Evolutionary conservation across 495 filamentous ascomycete species (phyloP), one percentile per base, ranked within the genome.

Genomic region (Gamarada debralockiae): DNA sequence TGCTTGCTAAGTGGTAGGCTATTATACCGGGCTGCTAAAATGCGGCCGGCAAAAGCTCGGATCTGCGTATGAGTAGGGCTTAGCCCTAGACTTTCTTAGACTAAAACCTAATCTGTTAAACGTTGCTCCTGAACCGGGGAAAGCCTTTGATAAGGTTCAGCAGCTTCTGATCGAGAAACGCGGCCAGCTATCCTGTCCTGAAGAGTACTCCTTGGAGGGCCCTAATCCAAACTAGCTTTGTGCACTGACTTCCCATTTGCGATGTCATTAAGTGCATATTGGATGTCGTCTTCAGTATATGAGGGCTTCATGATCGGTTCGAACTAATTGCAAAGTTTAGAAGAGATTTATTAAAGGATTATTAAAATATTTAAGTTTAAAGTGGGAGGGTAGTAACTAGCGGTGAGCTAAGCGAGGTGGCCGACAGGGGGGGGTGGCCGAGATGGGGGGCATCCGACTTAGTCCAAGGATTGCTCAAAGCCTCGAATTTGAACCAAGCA

Each of bases 371-470:
- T 45, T 41, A 45, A 24, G 8, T 21, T 12, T 45, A 45, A 23
- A 3, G 42, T 45, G 42, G 42, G 42, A 17, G 21, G 9, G 23
- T 45, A 34, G 12, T 6, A 23, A 23, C n/a, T 48, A 5, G 44
- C 44, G 44, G 44, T 48, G 25, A 18, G 44, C 44, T 34, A 48
- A 48, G 44, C 44, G 44, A 48, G 44, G 44, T 48, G 44, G 24
- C 25, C 44, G 10, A 10, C 3, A 31, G 17, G 3, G 25, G 44
- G 44, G 44, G 44, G 44, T 48, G 44, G 18, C 21, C 42, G 5
- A 10, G 3, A 21, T 9, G 4, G 7, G 42, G 42, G 42, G 42
- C n/a, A n/a, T n/a, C n/a, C n/a, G n/a, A n/a, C n/a, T n/a, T n/a
- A n/a, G n/a, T n/a, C n/a, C n/a, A n/a, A n/a, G n/a, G n/a, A n/a